Conservation (phyloP, 306 rosid genomes). For the Abrus pulchellus region DNA sequence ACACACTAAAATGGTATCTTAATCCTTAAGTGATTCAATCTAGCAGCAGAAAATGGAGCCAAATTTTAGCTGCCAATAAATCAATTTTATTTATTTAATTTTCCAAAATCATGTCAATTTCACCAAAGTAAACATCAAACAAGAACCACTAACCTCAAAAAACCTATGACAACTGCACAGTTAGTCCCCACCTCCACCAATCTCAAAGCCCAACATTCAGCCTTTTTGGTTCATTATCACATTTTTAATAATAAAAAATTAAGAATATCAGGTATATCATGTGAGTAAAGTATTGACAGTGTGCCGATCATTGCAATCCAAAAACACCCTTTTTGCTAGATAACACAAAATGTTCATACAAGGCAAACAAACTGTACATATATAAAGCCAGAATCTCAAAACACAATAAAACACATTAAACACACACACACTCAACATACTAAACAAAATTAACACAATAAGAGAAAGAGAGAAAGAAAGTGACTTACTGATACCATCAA, state of each 20-base stretch:
- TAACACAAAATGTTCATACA: background rate
- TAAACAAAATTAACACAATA: background rate
- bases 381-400: slow-evolving; percentile 36
- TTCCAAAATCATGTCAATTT: slow-evolving; percentile 5
- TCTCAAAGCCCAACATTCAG: background rate
- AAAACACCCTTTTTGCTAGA: slow-evolving; percentile 16
- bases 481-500: slow-evolving; percentile 84
- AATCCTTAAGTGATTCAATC: slow-evolving; percentile 26
- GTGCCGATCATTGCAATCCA: slow-evolving; percentile 40
- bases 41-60: background rate
- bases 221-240: background rate
- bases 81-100: background rate
- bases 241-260: background rate
- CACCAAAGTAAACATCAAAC: slow-evolving; percentile 19
- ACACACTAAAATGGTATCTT: slow-evolving; percentile 21
- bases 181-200: background rate
- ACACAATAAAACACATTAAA: background rate
- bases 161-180: slow-evolving; percentile 1
- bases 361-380: background rate
- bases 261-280: slow-evolving; percentile 1
- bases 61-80: background rate
- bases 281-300: slow-evolving; percentile 1
- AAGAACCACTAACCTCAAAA: background rate
- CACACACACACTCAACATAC: background rate
- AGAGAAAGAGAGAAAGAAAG: slow-evolving; percentile 37